These are phyloP conservation scores for Xanthoconium purpureum DNA, from an alignment of 768 basidiomycete species.

Conservation along the genomic window DNA sequence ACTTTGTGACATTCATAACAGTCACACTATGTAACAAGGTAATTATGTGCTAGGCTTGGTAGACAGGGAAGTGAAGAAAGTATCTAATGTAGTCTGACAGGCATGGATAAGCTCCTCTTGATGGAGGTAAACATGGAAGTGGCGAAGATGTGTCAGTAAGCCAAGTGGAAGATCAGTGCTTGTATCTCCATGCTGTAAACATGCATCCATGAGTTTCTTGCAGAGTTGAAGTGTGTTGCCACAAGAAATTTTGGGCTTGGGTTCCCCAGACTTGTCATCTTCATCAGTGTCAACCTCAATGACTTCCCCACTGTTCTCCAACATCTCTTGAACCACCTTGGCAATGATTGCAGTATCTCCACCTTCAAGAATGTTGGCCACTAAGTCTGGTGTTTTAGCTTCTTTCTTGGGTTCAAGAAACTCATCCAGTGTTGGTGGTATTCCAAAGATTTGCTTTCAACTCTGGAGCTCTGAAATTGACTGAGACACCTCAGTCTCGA, in stretches of 20 bases:
- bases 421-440: not conserved
- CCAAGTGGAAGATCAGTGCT: not conserved
- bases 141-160: not conserved
- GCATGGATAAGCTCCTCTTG: not conserved
- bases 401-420: not conserved
- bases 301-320: not conserved
- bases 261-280: not conserved
- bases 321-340: not conserved
- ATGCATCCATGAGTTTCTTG: not conserved
- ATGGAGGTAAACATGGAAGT: not conserved
- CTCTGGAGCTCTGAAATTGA: not conserved
- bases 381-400: not conserved
- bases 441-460: not conserved
- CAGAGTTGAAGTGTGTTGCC: not conserved
- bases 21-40: not conserved
- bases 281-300: not conserved
- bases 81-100: not conserved
- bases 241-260: not conserved
- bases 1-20: not conserved
- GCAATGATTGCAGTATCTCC: not conserved
- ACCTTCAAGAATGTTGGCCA: not conserved
- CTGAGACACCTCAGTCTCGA: not conserved
- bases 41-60: not conserved
- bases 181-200: not conserved
- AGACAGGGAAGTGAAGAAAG: not conserved